Evolutionary conservation across 2,329 filamentous ascomycete genomes (phyloP), one percentile per base, ranked within the genome.

Genomic region (Raffaelea arxii): DNA sequence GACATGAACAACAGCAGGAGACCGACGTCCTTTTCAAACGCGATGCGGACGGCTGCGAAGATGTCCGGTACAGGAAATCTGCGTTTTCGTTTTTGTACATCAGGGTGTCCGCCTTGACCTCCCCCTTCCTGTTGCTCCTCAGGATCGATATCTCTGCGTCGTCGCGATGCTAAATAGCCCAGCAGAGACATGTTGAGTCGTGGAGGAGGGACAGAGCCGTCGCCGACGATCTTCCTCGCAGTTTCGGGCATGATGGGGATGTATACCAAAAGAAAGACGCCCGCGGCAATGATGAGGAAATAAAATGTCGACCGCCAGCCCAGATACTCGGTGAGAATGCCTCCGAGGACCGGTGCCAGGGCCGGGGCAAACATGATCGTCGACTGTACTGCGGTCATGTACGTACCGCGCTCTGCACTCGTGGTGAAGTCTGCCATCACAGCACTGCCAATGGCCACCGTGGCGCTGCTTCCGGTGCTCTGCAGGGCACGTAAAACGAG

Each of bases 221-320:
- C 63, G 32, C 64, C 70, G 18, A 75, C 71, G 14, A 74, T 60
- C 10, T 60, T 64, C 19, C 66, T 59, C 21, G 63, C 62, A 0
- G 65, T 67, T 47, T 53, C 57, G 1, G 55, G 56, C 4, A 51
- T 52, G 16, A 57, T 54, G 6, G 56, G 56, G 3, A 53, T 42
- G 50, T 59, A 44, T 54, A 65, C 46, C 53, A 59, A 25, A 53
- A 64, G 55, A 1, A 70, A 62, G 2, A 65, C 61, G 1, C 56
- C 59, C 2, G 53, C 56, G 1, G 52, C 52, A 35, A 78, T 74
- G 6, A 67, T 59, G n/a, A 80, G 56, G 40, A 77, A 75, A 72
- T 74, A 78, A 54, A 79, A 79, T 12, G 71, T 70, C 23, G 66
- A 67, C 43, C 68, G 61, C 75, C 75, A 80, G 3, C 72, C 72